These are phyloP conservation scores for Microsporum audouinii DNA, from an alignment of 2,329 filamentous ascomycete genomes.

Conservation along the genomic window DNA sequence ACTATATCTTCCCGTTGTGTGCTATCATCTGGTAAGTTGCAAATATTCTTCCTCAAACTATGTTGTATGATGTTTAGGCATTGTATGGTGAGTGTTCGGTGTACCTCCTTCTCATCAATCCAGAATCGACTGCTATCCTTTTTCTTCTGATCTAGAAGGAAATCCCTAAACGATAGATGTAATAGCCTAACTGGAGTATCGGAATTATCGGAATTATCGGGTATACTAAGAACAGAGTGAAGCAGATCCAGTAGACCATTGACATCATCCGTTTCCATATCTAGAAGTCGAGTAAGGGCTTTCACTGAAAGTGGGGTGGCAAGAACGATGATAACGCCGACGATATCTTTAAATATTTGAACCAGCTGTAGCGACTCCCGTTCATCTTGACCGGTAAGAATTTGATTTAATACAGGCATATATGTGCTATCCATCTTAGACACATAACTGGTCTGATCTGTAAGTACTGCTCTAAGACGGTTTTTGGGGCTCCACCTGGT, in stretches of 20 bases:
- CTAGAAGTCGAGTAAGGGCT: constrained; percentile 10
- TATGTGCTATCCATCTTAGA: constrained; percentile 16
- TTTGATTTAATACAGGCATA: constrained; percentile 10
- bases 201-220: neutral
- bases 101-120: constrained; percentile 21
- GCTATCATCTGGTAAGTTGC: constrained; percentile 1
- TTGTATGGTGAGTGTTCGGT: constrained; percentile 18
- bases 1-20: neutral
- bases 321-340: constrained; percentile 14
- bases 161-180: constrained; percentile 22
- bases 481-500: constrained; percentile 10
- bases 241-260: constrained; percentile 7
- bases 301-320: constrained; percentile 10
- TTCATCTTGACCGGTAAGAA: constrained; percentile 7
- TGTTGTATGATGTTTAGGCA: constrained; percentile 18
- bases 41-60: constrained; percentile 8
- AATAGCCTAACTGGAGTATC: constrained; percentile 11
- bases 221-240: constrained; percentile 12
- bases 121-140: constrained; percentile 13
- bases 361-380: constrained; percentile 5
- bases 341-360: constrained; percentile 8
- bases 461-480: constrained; percentile 3
- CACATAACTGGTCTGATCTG: neutral
- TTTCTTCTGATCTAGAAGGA: constrained; percentile 15
- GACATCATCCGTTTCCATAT: constrained; percentile 7